Conservation (phyloP, 495 filamentous ascomycete species). For the Cercophora samala region DNA sequence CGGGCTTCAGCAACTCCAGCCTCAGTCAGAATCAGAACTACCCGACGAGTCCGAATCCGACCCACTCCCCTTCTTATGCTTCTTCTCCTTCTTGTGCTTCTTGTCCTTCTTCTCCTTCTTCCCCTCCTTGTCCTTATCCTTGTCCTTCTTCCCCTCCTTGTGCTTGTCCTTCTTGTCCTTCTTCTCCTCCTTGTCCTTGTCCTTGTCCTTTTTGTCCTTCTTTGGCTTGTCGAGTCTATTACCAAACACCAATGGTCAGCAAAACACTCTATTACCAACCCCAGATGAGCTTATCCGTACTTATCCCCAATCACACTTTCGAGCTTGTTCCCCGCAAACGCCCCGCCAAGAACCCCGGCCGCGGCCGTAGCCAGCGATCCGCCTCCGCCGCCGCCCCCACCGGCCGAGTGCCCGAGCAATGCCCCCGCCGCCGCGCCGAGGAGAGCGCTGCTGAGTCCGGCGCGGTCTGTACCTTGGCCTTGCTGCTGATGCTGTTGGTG, state of each 20-base stretch:
- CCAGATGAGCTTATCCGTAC: too few relatives aligned
- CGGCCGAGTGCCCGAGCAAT: background rate
- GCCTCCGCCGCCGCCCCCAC: background rate
- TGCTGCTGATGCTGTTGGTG: background rate
- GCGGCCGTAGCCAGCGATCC: background rate
- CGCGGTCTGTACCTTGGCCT: background rate
- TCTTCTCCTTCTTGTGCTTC: constrained; percentile 88
- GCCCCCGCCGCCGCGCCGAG: background rate
- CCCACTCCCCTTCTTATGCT: constrained; percentile 58
- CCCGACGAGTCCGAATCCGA: background rate
- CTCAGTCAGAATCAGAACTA: background rate
- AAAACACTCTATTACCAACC: too few relatives aligned
- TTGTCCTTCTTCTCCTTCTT: constrained; percentile 93
- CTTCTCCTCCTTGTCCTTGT: constrained; percentile 49
- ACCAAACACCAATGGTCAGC: too few relatives aligned
- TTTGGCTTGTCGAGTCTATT: background rate
- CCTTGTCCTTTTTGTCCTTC: constrained; percentile 27
- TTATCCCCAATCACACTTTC: background rate
- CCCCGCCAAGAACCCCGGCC: background rate
- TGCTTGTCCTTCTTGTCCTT: constrained; percentile 34
- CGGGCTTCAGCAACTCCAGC: too few relatives aligned
- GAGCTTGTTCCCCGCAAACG: background rate
- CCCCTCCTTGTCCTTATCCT: constrained; percentile 64
- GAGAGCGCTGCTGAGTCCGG: background rate
- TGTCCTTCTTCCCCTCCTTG: constrained; percentile 50